Base-by-base conservation (phyloP, 345 rosid genomes). In the Cardiospermum halicacabum region DNA sequence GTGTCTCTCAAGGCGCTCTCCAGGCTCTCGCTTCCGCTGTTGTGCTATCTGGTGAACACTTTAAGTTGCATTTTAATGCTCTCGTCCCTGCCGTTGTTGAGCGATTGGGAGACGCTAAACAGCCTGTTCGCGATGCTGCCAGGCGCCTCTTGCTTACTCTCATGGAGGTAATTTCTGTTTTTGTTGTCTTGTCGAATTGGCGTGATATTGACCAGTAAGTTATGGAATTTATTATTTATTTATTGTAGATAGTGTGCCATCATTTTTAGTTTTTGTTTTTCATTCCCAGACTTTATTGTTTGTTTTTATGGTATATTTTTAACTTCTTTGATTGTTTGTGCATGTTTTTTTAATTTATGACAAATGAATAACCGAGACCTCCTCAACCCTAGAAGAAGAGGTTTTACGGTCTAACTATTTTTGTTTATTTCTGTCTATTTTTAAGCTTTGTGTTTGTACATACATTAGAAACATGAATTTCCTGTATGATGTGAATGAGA, bases 21-120 rank as follows among this genome's bases (percentile, higher is more conserved):
- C 97, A 87, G 85, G 85, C 96, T 22, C 85, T 94, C 55, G 97
- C 99, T 48, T 94, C 99, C 31, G 99, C 99, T 30, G 99, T 97
- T 18, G 97, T 94, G 30, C 85, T 94, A 4, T 86, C 99, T 25
- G 96, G 99, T 24, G 99, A 89, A 59, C 92, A 94, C 74, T 70
- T 94, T 5, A 94, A 91, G 80, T 75, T 94, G 81, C 97, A 94
- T 74, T 84, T 94, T 75, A 94, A 91, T 56, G 95, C 96, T 7
- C 89, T 94, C 13, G 89, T 91, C 12, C 97, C 99, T 3, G 96
- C 97, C 31, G 97, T 81, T 9, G 99, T 94, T 0, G 99, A 94
- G 75, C 82, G 99, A 2, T 74, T 91, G 24, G 99, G 97, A 6
- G 97, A 94, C 53, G 82, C 80, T 22, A 94, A 91, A 64, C 99